Evolutionary conservation across 805 yeast species (phyloP), one percentile per base, ranked within the genome.

Genomic region (Lachancea fermentati): DNA sequence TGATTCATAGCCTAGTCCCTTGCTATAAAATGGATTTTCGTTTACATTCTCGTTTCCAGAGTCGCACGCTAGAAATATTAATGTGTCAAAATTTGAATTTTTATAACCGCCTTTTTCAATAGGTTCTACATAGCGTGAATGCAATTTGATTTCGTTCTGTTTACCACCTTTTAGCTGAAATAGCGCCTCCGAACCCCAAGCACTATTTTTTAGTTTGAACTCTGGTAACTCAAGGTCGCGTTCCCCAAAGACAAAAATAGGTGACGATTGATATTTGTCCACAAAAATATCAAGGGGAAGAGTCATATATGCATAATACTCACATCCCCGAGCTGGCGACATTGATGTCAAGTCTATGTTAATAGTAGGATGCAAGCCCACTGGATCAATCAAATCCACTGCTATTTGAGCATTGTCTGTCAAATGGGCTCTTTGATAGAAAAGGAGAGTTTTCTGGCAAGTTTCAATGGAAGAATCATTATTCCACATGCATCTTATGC

Each of bases 151-250:
- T 16, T 61, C 68, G 41, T 53, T 55, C 4, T 46, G 9, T 16
- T 34, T 41, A 8, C 50, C 57, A 5, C 55, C 47, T 6, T 44
- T 35, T 36, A 71, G 43, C 34, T 59, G 61, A 24, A 75, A 60
- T 15, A 77, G 50, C 15, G 68, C 67, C 32, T 67, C 63, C 3
- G 77, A 68, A 1, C 81, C 81, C 69, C 71, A 72, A 7, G 48
- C 37, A 19, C 60, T 59, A 6, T 49, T 42, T 6, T 29, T 30
- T 9, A 59, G 30, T 32, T 48, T 48, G 68, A 77, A 78, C 25
- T 62, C 69, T 4, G 84, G 84, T 25, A 68, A 66, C 48, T 78
- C 84, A 17, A 78, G 57, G 50, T 78, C 79, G n/a, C 68, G 61
- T 38, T 73, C 76, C 3, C 82, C 82, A 71, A 73, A 73, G 1